phyloP scores from a whole-genome alignment of 2,329 filamentous ascomycete species.

The Colletotrichum horii region DNA sequence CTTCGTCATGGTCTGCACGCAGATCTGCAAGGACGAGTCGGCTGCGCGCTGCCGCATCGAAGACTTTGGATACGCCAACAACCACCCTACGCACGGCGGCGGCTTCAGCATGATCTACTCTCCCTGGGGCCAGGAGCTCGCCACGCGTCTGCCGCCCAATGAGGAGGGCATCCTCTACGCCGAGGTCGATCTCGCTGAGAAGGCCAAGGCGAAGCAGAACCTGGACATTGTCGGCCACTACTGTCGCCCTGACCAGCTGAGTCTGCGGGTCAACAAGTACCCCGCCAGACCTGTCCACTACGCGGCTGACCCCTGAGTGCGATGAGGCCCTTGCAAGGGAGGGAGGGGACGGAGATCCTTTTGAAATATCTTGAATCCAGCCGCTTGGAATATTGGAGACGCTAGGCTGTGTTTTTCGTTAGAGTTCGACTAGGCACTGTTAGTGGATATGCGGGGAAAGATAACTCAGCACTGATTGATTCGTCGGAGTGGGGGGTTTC shows the following conservation, averaged over 20 bases:
- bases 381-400: background rate
- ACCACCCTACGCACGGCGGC: constrained; percentile 23
- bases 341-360: background rate
- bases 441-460: background rate
- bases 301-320: background rate
- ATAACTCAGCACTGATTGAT: background rate
- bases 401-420: background rate
- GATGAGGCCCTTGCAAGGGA: background rate
- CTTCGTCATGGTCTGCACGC: constrained; percentile 45
- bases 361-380: background rate
- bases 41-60: constrained; percentile 25
- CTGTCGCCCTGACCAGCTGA: constrained; percentile 43
- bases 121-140: constrained; percentile 32
- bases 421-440: background rate
- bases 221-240: constrained; percentile 32
- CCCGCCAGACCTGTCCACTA: constrained; percentile 4
- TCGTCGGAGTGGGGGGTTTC: background rate
- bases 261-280: constrained; percentile 10
- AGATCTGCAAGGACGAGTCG: constrained; percentile 44
- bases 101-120: constrained; percentile 36
- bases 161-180: constrained; percentile 41
- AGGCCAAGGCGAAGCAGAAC: constrained; percentile 16
- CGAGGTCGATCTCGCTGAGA: constrained; percentile 36
- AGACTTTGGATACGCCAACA: constrained; percentile 14
- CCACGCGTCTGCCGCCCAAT: constrained; percentile 27